phyloP scores from a whole-genome alignment of 2,329 filamentous ascomycete species.

The Colletotrichum zoysiae region DNA sequence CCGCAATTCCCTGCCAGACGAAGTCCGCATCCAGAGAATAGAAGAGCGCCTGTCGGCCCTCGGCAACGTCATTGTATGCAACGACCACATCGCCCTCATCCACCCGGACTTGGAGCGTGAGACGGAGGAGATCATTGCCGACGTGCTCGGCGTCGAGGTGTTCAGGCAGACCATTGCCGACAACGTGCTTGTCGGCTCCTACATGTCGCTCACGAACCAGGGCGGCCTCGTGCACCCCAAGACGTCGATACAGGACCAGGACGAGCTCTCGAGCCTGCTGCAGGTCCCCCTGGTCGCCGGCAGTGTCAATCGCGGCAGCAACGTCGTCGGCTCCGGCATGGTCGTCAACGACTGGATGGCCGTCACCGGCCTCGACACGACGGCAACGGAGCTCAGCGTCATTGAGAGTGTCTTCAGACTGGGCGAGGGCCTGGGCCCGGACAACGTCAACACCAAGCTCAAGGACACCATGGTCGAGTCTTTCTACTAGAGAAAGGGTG shows the following conservation, averaged over 20 bases:
- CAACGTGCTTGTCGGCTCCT: constrained; percentile 95
- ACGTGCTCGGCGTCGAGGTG: constrained; percentile 89
- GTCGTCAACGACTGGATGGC: constrained; percentile 97
- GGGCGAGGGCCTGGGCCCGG: constrained; percentile 85
- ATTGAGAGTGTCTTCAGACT: constrained; percentile 96
- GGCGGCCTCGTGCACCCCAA: constrained; percentile 98
- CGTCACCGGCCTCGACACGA: constrained; percentile 91
- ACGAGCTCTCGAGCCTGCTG: constrained; percentile 92
- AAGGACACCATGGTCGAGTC: constrained; percentile 99
- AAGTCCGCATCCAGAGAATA: constrained; percentile 94
- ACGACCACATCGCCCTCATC: constrained; percentile 96
- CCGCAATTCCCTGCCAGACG: constrained; percentile 92
- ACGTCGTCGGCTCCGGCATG: constrained; percentile 97
- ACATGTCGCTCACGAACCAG: constrained; percentile 97
- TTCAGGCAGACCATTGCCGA: constrained; percentile 96
- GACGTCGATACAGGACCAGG: constrained; percentile 96
- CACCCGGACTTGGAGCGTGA: constrained; percentile 97
- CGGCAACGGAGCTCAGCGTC: constrained; percentile 94
- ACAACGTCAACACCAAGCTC: constrained; percentile 83
- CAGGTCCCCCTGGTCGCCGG: constrained; percentile 97
- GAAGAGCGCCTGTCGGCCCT: constrained; percentile 96
- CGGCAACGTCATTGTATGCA: constrained; percentile 95
- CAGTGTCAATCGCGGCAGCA: constrained; percentile 90
- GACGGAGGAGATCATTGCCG: constrained; percentile 98
- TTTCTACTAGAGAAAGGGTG: constrained; percentile 80